Percentiles rank a stretch among this genome's conserved stretches.
phyloP scores from a whole-genome alignment of 768 basidiomycete genomes.

The Mycena belliarum region DNA sequence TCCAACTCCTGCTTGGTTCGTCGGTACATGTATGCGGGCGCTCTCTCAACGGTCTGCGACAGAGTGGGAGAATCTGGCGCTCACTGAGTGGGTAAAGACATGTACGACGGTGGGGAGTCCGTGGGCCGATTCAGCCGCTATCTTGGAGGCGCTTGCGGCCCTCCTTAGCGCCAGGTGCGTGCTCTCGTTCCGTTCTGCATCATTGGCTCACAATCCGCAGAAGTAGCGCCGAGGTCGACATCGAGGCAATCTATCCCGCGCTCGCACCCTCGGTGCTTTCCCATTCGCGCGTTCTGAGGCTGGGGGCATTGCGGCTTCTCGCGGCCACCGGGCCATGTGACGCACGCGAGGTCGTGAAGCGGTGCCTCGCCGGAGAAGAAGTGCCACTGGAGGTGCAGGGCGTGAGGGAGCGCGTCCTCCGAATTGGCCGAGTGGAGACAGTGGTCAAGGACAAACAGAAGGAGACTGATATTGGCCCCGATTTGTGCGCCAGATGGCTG shows the following conservation, averaged over 20 bases:
- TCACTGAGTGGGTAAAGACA: conserved; percentile 48
- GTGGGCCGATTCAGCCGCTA: conserved; percentile 62
- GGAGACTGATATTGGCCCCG: conserved; percentile 57
- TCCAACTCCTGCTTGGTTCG: conserved; percentile 51
- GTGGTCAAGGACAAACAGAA: conserved; percentile 44
- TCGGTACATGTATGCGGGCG: conserved; percentile 60
- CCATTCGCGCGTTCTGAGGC: conserved; percentile 66
- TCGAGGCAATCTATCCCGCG: conserved; percentile 52
- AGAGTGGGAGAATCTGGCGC: conserved; percentile 54
- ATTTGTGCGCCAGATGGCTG: conserved; percentile 71
- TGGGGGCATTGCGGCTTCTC: conserved; percentile 65
- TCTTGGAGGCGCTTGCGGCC: conserved; percentile 54
- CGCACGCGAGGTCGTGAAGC: conserved; percentile 55
- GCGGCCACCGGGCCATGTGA: conserved; percentile 48
- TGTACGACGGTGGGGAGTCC: conserved; percentile 33
- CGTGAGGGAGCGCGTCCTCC: conserved; percentile 80
- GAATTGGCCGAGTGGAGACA: conserved; percentile 71
- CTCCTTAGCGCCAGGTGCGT: conserved; percentile 50
- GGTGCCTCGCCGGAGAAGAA: conserved; percentile 80
- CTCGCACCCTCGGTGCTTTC: conserved; percentile 66
- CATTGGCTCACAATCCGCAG: conserved; percentile 17
- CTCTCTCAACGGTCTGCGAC: conserved; percentile 43
- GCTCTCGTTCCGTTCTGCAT: background rate
- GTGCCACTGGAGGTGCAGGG: conserved; percentile 77
- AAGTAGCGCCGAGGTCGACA: conserved; percentile 30